Evolutionary conservation across 805 yeast genomes (phyloP).

Genomic region (Candida sakaeoensis): DNA sequence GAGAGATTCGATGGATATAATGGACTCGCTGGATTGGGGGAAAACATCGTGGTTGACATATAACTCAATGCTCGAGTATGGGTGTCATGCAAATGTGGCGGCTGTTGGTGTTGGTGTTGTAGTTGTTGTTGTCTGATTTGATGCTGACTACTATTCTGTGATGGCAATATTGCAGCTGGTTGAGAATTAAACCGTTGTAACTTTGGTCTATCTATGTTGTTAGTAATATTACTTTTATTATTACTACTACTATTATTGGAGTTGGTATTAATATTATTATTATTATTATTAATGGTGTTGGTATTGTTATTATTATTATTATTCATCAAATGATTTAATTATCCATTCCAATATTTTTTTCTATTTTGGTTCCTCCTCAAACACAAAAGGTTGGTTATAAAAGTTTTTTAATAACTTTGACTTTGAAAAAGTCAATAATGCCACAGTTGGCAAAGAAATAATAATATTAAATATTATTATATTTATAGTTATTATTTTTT

Average conservation of each 20-base stretch:
- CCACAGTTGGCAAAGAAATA: background rate
- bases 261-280: background rate
- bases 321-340: background rate
- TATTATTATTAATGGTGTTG: background rate
- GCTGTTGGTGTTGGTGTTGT: background rate
- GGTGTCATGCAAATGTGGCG: background rate
- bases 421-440: background rate
- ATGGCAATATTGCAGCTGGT: background rate
- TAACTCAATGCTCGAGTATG: constrained; percentile 3
- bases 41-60: constrained; percentile 3
- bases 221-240: constrained; percentile 2
- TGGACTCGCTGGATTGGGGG: constrained; percentile 6
- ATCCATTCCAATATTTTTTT: background rate
- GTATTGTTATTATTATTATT: background rate
- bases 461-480: too few species aligned
- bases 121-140: background rate
- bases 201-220: background rate
- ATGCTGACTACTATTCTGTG: background rate
- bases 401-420: too few species aligned
- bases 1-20: constrained; percentile 5
- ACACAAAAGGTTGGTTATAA: background rate
- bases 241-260: background rate
- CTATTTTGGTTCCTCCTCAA: background rate
- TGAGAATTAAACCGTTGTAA: constrained; percentile 1
- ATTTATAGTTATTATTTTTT: too few species aligned